Conservation (phyloP, 2,329 filamentous ascomycete species). For the Raffaelea ambrosiae region DNA sequence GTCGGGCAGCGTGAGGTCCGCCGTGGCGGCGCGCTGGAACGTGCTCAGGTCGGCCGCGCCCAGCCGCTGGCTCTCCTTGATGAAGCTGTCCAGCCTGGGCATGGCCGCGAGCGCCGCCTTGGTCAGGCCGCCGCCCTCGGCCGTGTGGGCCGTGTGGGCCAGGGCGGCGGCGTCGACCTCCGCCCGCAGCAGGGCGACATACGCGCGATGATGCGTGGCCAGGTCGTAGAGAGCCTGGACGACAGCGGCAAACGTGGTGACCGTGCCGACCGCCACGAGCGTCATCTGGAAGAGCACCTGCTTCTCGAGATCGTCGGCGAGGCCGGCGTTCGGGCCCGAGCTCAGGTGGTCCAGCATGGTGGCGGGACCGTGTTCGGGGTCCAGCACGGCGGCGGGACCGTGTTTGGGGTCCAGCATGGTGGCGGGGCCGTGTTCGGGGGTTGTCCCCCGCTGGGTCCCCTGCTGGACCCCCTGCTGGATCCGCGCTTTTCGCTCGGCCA, state of each 20-base stretch:
- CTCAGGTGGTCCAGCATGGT: background rate
- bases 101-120: background rate
- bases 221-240: background rate
- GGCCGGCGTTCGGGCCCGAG: background rate
- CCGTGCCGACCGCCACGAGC: background rate
- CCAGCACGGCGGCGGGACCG: background rate
- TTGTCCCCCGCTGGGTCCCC: no score
- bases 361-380: background rate
- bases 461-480: no score
- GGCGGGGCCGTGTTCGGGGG: background rate
- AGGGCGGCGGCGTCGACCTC: no score
- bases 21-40: slow-evolving; percentile 10
- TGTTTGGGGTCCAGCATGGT: background rate
- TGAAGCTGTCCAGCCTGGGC: slow-evolving; percentile 6
- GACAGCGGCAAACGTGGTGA: background rate
- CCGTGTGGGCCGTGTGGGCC: background rate
- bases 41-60: background rate
- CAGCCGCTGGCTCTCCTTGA: slow-evolving; percentile 6
- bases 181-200: background rate
- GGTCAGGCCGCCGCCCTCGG: background rate
- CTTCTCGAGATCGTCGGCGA: background rate
- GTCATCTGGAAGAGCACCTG: background rate
- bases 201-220: background rate
- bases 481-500: background rate
- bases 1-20: slow-evolving; percentile 16